Base-by-base conservation (phyloP, 2,329 filamentous ascomycete genomes). In the Cladosporium austrohemisphaericum region DNA sequence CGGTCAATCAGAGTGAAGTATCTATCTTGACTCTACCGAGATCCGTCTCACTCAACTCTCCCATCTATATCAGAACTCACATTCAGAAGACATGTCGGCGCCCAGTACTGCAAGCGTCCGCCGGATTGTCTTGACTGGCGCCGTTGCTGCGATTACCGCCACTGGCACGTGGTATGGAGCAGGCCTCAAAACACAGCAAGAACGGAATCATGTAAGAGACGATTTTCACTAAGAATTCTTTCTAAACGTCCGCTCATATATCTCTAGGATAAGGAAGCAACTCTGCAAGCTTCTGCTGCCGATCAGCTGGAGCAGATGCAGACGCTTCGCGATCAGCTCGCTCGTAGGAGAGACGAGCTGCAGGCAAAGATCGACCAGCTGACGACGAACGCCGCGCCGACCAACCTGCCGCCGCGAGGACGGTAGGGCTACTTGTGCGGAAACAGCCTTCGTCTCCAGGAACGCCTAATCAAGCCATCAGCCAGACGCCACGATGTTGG, bases 111-210 rank as follows among this genome's bases (percentile, higher is more conserved):
- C 52, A 19, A 56, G 53, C 18, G 61, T 77, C 6, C 72, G 76
- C 22, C 71, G 76, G 13, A 68, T 77, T 50, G 68, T 81, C 14
- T 63, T 81, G 56, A 80, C 81, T 1, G 74, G 70, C 28, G 72
- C 76, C 3, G 72, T 83, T 14, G 72, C 77, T 8, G 73, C 76
- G 13, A 74, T 81, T 38, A 81, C 79, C 1, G 75, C 76, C 5
- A 74, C 73, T 1, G 80, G 81, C 44, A 73, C 78, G 4, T 71
- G 77, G 53, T 83, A 81, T 57, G 81, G 81, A 19, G 81, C 81
- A 16, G 74, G 75, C 5, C 55, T 84, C 52, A 83, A 82, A 62
- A 75, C 71, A 3, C 65, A 73, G 25, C 68, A 74, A 54, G 75
- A 83, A 41, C 63, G 69, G 29, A 70, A 71, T 48, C 64, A 80